Percentiles rank a stretch among this genome's conserved stretches.
Conservation (phyloP, 1,284 basidiomycete genomes). For the Cryptococcus sp. region DNA sequence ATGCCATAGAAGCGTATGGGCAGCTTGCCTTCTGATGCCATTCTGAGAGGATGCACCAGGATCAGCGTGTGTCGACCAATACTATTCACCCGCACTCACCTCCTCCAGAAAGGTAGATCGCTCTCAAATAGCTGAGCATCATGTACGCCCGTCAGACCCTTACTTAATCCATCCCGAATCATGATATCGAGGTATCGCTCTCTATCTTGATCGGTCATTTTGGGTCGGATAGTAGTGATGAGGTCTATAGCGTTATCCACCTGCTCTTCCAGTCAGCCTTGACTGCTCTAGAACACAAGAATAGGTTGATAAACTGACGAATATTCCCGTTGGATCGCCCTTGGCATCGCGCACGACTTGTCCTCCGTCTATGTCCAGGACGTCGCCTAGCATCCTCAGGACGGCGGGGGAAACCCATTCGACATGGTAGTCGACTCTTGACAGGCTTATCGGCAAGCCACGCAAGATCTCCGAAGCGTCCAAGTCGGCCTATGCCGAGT, state of each 20-base stretch:
- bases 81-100: conserved; percentile 54
- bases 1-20: conserved; percentile 74
- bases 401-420: conserved; percentile 74
- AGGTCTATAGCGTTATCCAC: conserved; percentile 51
- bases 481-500: conserved; percentile 61
- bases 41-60: conserved; percentile 51
- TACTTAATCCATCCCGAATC: conserved; percentile 66
- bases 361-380: conserved; percentile 69
- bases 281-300: conserved; percentile 44
- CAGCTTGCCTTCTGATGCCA: conserved; percentile 61
- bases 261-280: conserved; percentile 56
- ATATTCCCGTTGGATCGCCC: conserved; percentile 71
- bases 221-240: conserved; percentile 58
- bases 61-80: too few species aligned
- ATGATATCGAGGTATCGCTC: conserved; percentile 65
- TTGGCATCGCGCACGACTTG: conserved; percentile 66
- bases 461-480: conserved; percentile 65
- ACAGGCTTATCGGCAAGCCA: conserved; percentile 68
- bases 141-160: conserved; percentile 79
- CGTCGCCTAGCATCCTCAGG: conserved; percentile 61
- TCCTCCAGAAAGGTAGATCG: conserved; percentile 67
- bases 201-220: conserved; percentile 64
- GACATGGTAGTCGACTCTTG: conserved; percentile 79
- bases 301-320: conserved; percentile 26
- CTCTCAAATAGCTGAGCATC: conserved; percentile 67